These are phyloP conservation scores for Ascochyta koolunga DNA, from an alignment of 2,329 filamentous ascomycete species.

Conservation along the genomic window DNA sequence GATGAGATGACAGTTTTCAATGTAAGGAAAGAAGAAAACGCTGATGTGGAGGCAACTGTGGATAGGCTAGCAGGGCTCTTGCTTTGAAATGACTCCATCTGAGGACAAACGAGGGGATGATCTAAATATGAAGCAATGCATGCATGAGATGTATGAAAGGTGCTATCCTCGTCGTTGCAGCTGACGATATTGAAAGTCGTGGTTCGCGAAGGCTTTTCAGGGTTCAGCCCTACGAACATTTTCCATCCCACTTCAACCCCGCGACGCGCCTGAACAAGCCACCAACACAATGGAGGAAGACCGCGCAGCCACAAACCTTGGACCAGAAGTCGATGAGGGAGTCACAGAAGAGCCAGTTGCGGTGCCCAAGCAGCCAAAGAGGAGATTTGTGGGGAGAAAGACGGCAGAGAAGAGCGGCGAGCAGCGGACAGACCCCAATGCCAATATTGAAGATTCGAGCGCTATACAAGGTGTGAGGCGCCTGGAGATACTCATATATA, in stretches of 20 bases:
- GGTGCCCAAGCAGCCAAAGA: constrained; percentile 75
- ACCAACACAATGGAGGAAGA: constrained; percentile 73
- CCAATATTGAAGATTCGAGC: constrained; percentile 65
- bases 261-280: constrained; percentile 17
- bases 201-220: constrained; percentile 5
- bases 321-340: constrained; percentile 71
- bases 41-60: background rate
- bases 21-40: background rate
- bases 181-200: constrained; percentile 1
- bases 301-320: constrained; percentile 71
- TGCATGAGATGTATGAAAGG: too few species aligned
- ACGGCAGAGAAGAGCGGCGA: constrained; percentile 67
- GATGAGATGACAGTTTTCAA: constrained; percentile 2
- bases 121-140: too few species aligned
- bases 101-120: too few species aligned
- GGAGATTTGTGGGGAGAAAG: constrained; percentile 86
- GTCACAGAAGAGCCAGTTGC: constrained; percentile 58
- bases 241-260: constrained; percentile 24
- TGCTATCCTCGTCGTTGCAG: background rate
- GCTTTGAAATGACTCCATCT: background rate
- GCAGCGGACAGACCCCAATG: constrained; percentile 45
- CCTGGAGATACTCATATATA: background rate
- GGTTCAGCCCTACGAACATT: constrained; percentile 25
- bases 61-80: background rate
- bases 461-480: constrained; percentile 69